Evolutionary conservation across 31 red algal species (phyloP), one percentile per base, ranked within the genome.

Genomic region (Asparagopsis taxiformis): DNA sequence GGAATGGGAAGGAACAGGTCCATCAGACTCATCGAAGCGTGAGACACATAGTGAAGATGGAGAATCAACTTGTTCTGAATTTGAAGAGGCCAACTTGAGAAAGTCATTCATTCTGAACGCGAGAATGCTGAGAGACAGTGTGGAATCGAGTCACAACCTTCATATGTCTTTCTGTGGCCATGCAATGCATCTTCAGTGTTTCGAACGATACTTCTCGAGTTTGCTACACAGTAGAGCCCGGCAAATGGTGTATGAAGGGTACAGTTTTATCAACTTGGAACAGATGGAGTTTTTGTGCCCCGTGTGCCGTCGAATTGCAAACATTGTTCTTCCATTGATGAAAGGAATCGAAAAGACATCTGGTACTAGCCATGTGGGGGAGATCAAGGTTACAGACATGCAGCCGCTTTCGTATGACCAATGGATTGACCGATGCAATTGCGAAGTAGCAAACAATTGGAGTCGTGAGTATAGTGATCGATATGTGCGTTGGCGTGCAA

Each of bases 81-180:
- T 32, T 26, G 31, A 62, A 32, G 31, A 13, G 11, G 20, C 58
- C 58, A 34, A 3, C 34, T 25, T 72, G 43, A 35, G 49, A 30
- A 16, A 55, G 8, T 72, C 46, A 20, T 52, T 32, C 31, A 31
- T 72, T 3, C 19, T 86, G 32, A 74, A 70, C 54, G 16, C 48
- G 13, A 30, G 69, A 50, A 16, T 86, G 44, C 41, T 93, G 28
- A 51, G 46, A 51, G 33, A 76, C 51, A 83, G 91, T 13, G 50
- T 83, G 23, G 91, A 94, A 68, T 24, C 5, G 20, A 44, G 51
- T 8, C 56, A 50, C 9, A 76, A 41, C 51, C 23, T 64, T 10
- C 79, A 90, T 52, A 55, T 95, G 1, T 55, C 58, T n/a, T 76
- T 91, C 51, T 96, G 93, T 49, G 86, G 93, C 28, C 93, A 96